Percentiles rank a stretch among this genome's conserved stretches.
These are phyloP conservation scores for Amauroascus niger DNA, from an alignment of 2,329 filamentous ascomycete species.

Conservation along the genomic window DNA sequence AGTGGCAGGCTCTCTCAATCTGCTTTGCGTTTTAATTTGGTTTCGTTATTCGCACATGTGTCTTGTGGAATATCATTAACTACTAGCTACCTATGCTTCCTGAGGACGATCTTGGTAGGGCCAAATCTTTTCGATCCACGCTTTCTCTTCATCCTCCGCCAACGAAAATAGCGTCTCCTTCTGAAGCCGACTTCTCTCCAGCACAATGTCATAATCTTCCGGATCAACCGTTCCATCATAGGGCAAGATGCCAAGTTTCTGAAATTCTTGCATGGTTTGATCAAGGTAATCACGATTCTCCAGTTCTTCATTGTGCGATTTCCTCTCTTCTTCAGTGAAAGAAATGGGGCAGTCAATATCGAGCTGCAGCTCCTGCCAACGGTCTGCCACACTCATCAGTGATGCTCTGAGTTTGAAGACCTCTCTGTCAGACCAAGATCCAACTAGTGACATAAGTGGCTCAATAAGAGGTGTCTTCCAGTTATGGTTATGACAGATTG, in stretches of 20 bases:
- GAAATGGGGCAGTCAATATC: not conserved
- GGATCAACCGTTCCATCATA: slow-evolving; percentile 4
- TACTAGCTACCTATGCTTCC: not conserved
- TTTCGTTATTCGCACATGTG: no score
- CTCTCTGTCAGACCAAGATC: slow-evolving; percentile 2
- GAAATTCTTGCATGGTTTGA: not conserved
- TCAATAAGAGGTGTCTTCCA: slow-evolving; percentile 2
- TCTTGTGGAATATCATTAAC: no score
- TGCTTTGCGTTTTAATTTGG: no score
- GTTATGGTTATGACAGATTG: not conserved
- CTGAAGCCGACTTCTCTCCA: not conserved
- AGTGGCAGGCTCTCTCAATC: no score
- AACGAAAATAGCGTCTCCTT: not conserved
- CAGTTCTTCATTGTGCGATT: slow-evolving; percentile 1
- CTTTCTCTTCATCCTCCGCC: not conserved
- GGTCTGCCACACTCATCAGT: not conserved
- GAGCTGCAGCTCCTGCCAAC: not conserved
- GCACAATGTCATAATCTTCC: slow-evolving; percentile 3
- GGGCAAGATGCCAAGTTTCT: slow-evolving; percentile 1
- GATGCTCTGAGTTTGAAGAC: slow-evolving; percentile 2
- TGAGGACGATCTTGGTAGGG: not conserved
- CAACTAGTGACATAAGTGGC: not conserved
- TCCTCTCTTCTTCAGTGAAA: slow-evolving; percentile 1
- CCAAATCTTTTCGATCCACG: not conserved
- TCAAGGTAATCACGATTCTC: slow-evolving; percentile 7